Base-by-base conservation (phyloP, 2,329 filamentous ascomycete genomes). In the Knufia fluminis region DNA sequence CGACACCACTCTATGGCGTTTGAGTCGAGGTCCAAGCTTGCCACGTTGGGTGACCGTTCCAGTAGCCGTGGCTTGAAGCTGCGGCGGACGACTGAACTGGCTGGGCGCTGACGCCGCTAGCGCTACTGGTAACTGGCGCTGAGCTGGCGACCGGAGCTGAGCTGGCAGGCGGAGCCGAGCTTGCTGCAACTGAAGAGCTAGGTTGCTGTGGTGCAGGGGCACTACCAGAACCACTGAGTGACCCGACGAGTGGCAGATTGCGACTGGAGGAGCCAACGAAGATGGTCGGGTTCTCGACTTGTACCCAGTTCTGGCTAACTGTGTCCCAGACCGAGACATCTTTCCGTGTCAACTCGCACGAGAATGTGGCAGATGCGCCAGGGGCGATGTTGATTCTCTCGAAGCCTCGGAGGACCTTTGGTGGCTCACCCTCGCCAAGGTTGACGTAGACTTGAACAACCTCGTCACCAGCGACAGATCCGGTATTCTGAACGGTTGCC, bases 261-360 rank as follows among this genome's bases (percentile, higher is more conserved):
- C 79, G 71, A 51, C 76, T 80, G 3, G 74, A 78, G 55, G 68
- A 72, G 22, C 79, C 79, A 4, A 83, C 78, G 54, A 76, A 77
- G 35, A 80, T 72, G 50, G 70, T 80, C 46, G 72, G 66, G 57
- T 78, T 72, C 19, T 69, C 59, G 24, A 70, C 71, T 48, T 82
- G 71, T 40, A 88, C 77, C 90, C 91, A 97, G 71, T 96, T 83
- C 73, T 96, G 90, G n/a, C 69, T 64, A 1, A 62, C 73, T 1
- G 78, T 71, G 58, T 95, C 86, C 90, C 91, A 96, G 70, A 89
- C 92, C 64, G 83, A 88, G 49, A 96, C 58, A 62, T 96, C 91
- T 50, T 88, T 80, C 33, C 90, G 77, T 4, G 82, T 89, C 49
- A 96, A 67, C 14, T 81, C 76, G 0, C 79, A 81, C 1, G 66